Conservation (phyloP, 2,329 filamentous ascomycete genomes). For the Ceratocystis eucalypticola region DNA sequence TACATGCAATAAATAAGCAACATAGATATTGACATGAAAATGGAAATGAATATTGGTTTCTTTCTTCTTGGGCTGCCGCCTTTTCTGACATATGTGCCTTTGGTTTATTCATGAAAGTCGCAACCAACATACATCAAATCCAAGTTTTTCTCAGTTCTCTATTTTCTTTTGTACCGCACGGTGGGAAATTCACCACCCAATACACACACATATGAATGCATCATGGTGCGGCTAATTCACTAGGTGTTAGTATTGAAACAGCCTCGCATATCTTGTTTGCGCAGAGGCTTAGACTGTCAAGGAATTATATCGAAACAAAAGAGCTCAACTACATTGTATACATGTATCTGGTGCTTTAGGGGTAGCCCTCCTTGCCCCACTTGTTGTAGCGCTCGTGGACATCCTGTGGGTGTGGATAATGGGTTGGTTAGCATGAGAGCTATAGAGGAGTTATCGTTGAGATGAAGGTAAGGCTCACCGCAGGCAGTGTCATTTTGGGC, state of each 20-base stretch:
- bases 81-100: no score
- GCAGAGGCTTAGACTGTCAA: background rate
- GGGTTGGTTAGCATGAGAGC: background rate
- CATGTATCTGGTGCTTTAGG: conserved; percentile 29
- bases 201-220: no score
- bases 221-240: background rate
- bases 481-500: conserved; percentile 83
- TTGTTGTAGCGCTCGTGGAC: conserved; percentile 99
- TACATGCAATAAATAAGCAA: background rate
- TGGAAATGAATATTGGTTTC: no score
- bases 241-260: conserved; percentile 3
- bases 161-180: no score
- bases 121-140: background rate
- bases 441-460: no score
- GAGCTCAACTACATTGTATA: background rate
- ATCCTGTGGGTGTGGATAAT: conserved; percentile 38
- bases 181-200: no score
- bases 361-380: conserved; percentile 94
- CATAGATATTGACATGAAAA: background rate
- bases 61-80: no score
- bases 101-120: background rate
- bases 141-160: no score
- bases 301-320: background rate
- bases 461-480: conserved; percentile 39
- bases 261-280: background rate